Evolutionary conservation across 192 early-diverging fungal genomes (phyloP), one percentile per base, ranked within the genome.

Genomic region (Pilobolus umbonatus): DNA sequence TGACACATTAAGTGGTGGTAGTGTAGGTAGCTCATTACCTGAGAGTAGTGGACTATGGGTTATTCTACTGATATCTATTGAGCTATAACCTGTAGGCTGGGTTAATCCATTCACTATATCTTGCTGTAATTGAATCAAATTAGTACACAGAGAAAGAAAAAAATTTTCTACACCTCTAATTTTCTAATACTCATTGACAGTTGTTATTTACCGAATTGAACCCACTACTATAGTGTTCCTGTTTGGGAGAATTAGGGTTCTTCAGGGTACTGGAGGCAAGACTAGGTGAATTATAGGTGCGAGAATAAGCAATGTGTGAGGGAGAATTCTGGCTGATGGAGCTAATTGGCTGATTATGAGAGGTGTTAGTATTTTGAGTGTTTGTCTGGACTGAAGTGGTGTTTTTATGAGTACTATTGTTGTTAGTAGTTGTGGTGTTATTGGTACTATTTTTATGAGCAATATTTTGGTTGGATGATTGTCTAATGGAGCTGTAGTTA

Each of bases 401-500:
- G 38, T 54, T 54, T 15, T 22, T 22, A 12, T 19, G 32, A 36
- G n/a, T n/a, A n/a, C n/a, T n/a, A n/a, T n/a, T n/a, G n/a, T n/a
- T n/a, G n/a, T n/a, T n/a, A n/a, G n/a, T n/a, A n/a, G n/a, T n/a
- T n/a, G n/a, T n/a, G n/a, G n/a, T n/a, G n/a, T n/a, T n/a, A n/a
- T n/a, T n/a, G n/a, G n/a, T n/a, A n/a, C n/a, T n/a, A n/a, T n/a
- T n/a, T n/a, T n/a, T n/a, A n/a, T n/a, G n/a, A n/a, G n/a, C n/a
- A n/a, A n/a, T n/a, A n/a, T n/a, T n/a, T n/a, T n/a, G n/a, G n/a
- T n/a, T n/a, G n/a, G n/a, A n/a, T n/a, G 52, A 36, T 35, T 54
- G 52, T 25, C 52, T 35, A 54, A 54, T 54, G 14, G 52, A 31
- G 24, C 31, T 54, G 38, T 54, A 54, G 15, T 54, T 54, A 38